Conservation (phyloP, 352 stramenopile genomes). For the Albugo laibachii region DNA sequence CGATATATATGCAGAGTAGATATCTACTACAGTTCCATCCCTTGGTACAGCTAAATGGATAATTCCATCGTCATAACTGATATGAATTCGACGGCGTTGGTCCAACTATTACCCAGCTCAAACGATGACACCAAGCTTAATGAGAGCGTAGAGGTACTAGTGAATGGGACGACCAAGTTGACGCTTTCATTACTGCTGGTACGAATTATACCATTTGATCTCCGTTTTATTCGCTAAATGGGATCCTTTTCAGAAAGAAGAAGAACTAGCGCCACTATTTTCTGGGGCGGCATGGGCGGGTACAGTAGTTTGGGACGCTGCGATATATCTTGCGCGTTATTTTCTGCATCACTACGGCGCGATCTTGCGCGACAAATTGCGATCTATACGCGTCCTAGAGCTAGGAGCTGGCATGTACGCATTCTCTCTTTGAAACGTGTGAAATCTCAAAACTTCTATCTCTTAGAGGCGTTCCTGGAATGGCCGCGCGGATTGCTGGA, state of each 20-base stretch:
- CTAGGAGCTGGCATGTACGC: conserved; percentile 65
- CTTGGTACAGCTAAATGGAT: no score
- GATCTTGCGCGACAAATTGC: conserved; percentile 12
- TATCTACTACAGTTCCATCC: no score
- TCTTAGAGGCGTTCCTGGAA: conserved; percentile 76
- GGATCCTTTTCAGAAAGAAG: conserved; percentile 63
- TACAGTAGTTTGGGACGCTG: conserved; percentile 80
- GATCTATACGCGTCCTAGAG: conserved; percentile 46
- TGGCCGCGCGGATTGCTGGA: conserved; percentile 75
- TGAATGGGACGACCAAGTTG: no score
- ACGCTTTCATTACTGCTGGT: no score
- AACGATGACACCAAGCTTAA: no score
- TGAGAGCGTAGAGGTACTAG: no score
- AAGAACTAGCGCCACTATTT: conserved; percentile 85
- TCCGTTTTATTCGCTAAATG: no score
- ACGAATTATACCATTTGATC: no score
- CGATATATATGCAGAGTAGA: no score
- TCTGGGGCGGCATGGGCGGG: conserved; percentile 84
- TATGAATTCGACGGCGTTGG: no score
- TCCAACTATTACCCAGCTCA: no score
- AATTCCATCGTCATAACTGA: no score
- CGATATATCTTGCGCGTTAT: conserved; percentile 34
- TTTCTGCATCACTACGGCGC: conserved; percentile 26
- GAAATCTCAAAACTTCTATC: not conserved
- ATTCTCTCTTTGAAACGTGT: not conserved